phyloP scores from a whole-genome alignment of 345 rosid species.

The Populus ilicifolia region DNA sequence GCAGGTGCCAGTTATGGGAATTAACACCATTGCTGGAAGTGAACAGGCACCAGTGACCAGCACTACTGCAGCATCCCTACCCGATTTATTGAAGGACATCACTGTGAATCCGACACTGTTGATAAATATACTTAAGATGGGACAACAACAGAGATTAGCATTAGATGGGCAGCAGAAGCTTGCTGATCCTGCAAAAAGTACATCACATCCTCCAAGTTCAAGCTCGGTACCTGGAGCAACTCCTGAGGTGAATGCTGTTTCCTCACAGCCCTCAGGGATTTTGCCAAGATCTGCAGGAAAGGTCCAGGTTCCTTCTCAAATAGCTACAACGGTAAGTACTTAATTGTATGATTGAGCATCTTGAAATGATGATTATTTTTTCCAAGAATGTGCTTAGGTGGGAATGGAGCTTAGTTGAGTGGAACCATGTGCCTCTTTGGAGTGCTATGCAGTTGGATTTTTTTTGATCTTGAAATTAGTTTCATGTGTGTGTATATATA shows the following conservation, averaged over 20 bases:
- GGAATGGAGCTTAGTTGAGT: not conserved
- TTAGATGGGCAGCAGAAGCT: slow-evolving; percentile 41
- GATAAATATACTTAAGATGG: slow-evolving; percentile 62
- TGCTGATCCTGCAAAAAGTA: slow-evolving; percentile 36
- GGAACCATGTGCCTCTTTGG: not conserved
- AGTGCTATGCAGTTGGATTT: not conserved
- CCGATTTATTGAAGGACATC: slow-evolving; percentile 60
- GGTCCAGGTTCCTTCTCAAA: slow-evolving; percentile 41
- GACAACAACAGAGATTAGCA: slow-evolving; percentile 56
- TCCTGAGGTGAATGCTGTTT: slow-evolving; percentile 31
- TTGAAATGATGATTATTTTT: not conserved
- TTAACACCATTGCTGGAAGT: slow-evolving; percentile 19
- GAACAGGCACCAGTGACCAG: slow-evolving; percentile 10
- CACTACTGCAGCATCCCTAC: slow-evolving; percentile 28
- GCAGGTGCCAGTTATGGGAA: slow-evolving; percentile 26
- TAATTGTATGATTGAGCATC: slow-evolving; percentile 4
- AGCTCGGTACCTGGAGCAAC: slow-evolving; percentile 37
- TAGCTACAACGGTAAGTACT: slow-evolving; percentile 42
- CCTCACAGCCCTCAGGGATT: slow-evolving; percentile 35
- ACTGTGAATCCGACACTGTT: slow-evolving; percentile 75
- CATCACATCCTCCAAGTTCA: slow-evolving; percentile 38
- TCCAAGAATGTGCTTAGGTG: not conserved
- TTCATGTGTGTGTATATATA: not conserved
- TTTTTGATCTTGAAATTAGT: not conserved
- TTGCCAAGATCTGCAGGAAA: slow-evolving; percentile 45